Conservation (phyloP, 148 eudicot genomes). For the Silene conica region DNA sequence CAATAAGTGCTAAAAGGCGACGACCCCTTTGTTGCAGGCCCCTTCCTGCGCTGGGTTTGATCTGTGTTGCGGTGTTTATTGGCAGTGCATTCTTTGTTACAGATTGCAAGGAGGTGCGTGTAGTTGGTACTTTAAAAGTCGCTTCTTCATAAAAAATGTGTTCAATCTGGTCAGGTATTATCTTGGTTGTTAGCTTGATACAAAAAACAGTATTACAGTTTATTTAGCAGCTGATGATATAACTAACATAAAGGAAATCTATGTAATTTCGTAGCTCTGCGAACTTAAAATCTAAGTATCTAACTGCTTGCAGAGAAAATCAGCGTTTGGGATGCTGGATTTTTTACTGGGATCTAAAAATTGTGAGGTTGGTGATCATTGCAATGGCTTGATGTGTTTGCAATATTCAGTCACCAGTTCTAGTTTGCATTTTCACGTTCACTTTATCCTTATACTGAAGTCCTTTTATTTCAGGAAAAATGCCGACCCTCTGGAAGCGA, state of each 20-base stretch:
- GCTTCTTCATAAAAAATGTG: not conserved
- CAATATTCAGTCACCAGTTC: not conserved
- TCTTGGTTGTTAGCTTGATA: not conserved
- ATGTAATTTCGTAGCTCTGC: not conserved
- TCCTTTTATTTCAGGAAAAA: conserved; percentile 30
- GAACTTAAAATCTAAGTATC: not conserved
- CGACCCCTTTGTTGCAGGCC: conserved; percentile 29
- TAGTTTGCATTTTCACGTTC: not conserved
- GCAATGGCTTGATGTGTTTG: conserved; percentile 1
- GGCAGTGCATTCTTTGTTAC: conserved; percentile 37
- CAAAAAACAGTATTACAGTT: not conserved
- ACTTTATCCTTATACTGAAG: conserved; percentile 7
- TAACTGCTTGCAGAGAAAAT: conserved; percentile 30
- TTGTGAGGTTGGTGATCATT: conserved; percentile 43
- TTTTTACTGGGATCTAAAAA: conserved; percentile 21
- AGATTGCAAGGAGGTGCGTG: conserved; percentile 43
- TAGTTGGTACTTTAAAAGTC: not conserved
- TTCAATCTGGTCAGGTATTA: not conserved
- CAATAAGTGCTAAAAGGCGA: conserved; percentile 28
- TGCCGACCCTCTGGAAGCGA: conserved; percentile 50
- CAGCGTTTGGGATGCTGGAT: conserved; percentile 26
- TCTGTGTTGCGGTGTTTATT: conserved; percentile 43
- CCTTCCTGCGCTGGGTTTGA: conserved; percentile 33
- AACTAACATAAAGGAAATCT: not conserved
- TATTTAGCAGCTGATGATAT: not conserved